Evolutionary conservation across 1,139 yeast species (phyloP).

Genomic region (Candida neerlandica): DNA sequence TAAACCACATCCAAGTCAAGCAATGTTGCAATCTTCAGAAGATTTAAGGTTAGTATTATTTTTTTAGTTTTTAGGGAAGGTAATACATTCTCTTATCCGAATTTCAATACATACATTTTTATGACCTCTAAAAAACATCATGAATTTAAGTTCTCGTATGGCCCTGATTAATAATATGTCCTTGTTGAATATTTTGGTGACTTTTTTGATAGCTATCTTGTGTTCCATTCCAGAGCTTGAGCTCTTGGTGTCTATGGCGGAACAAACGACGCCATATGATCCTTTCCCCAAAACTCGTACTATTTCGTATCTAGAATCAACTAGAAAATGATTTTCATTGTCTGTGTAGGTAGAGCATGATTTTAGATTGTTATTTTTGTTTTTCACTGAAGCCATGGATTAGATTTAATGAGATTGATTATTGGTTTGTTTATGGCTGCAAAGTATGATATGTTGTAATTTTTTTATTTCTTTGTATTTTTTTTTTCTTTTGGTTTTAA

Average conservation of each 20-base stretch:
- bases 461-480: constrained; percentile 10
- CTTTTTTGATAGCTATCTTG: constrained; percentile 73
- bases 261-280: constrained; percentile 86
- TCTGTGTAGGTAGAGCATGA: constrained; percentile 18
- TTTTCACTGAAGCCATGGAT: constrained; percentile 14
- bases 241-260: constrained; percentile 63
- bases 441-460: constrained; percentile 24
- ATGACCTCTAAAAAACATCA: constrained; percentile 83
- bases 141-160: constrained; percentile 71
- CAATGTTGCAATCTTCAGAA: constrained; percentile 58
- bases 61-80: not conserved
- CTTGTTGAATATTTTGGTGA: constrained; percentile 63
- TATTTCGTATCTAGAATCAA: constrained; percentile 67
- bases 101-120: constrained; percentile 48
- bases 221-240: constrained; percentile 18
- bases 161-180: constrained; percentile 74
- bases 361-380: constrained; percentile 10
- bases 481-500: constrained; percentile 26
- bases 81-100: not conserved
- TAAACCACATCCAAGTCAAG: constrained; percentile 73
- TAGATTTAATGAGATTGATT: not conserved
- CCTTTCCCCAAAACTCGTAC: constrained; percentile 77
- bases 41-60: constrained; percentile 1
- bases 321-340: constrained; percentile 47
- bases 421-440: constrained; percentile 4